phyloP scores from a whole-genome alignment of 106 monocot species.

The Narthecium ossifragum region DNA sequence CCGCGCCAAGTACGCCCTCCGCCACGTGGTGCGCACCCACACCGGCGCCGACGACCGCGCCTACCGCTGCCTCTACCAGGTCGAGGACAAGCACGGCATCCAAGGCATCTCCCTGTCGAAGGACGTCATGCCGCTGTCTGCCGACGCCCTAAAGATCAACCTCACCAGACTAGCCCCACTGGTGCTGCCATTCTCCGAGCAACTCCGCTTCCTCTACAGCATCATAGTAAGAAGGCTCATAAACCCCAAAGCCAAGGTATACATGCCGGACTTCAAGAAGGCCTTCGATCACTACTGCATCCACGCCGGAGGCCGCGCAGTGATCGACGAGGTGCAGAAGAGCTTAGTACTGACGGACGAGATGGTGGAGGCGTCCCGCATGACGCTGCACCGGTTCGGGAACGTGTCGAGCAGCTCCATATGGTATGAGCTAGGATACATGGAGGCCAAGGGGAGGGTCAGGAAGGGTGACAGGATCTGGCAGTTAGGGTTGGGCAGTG shows the following conservation, averaged over 20 bases:
- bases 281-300: slow-evolving; percentile 36
- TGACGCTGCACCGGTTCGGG: slow-evolving; percentile 27
- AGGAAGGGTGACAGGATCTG: slow-evolving; percentile 17
- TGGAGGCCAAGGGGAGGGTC: slow-evolving; percentile 17
- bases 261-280: slow-evolving; percentile 25
- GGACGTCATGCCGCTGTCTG: not conserved
- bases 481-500: slow-evolving; percentile 31
- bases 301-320: slow-evolving; percentile 25
- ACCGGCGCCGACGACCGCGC: slow-evolving; percentile 1
- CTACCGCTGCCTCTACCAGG: not conserved
- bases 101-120: not conserved
- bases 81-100: not conserved
- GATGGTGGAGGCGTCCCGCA: slow-evolving; percentile 24
- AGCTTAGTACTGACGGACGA: slow-evolving; percentile 1
- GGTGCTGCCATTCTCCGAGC: not conserved
- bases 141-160: not conserved
- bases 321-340: slow-evolving; percentile 14
- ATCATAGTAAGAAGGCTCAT: not conserved
- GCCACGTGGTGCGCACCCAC: not conserved
- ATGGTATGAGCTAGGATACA: slow-evolving; percentile 22
- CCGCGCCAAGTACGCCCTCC: slow-evolving; percentile 16
- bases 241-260: not conserved
- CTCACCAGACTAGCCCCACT: not conserved
- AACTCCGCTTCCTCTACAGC: not conserved
- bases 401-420: slow-evolving; percentile 28